These are phyloP conservation scores for Microcyclospora tardicrescens DNA, from an alignment of 2,329 filamentous ascomycete species.

Conservation along the genomic window DNA sequence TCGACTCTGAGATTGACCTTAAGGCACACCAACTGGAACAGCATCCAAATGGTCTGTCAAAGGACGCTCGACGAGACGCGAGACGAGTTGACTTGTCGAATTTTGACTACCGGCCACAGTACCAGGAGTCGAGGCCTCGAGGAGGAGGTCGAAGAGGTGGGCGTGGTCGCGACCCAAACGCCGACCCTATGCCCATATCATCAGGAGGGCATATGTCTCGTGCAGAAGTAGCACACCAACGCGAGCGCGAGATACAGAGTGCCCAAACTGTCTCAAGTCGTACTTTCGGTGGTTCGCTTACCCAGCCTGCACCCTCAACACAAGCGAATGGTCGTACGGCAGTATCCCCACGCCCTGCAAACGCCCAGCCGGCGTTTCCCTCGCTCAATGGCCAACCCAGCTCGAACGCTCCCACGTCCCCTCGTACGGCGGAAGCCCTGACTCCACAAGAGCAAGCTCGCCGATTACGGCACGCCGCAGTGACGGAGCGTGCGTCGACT, in stretches of 20 bases:
- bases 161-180: constrained; percentile 74
- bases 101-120: constrained; percentile 67
- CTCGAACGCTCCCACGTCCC: constrained; percentile 19
- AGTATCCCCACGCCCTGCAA: constrained; percentile 21
- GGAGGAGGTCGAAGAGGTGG: constrained; percentile 38
- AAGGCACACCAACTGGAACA: constrained; percentile 82
- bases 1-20: constrained; percentile 85
- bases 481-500: constrained; percentile 72
- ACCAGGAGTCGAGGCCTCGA: constrained; percentile 46
- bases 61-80: constrained; percentile 71
- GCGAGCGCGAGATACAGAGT: constrained; percentile 82
- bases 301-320: constrained; percentile 27
- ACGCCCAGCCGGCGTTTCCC: constrained; percentile 18
- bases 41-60: constrained; percentile 68
- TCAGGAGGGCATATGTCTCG: constrained; percentile 69
- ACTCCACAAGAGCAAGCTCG: constrained; percentile 71
- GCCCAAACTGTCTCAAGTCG: constrained; percentile 67
- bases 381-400: constrained; percentile 23
- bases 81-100: constrained; percentile 73
- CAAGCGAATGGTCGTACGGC: constrained; percentile 12
- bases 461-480: constrained; percentile 64
- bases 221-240: constrained; percentile 82
- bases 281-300: constrained; percentile 75
- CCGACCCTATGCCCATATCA: constrained; percentile 62
- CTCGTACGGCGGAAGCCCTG: constrained; percentile 28